Evolutionary conservation across 2,329 filamentous ascomycete species (phyloP).

Genomic region (Uncinocarpus reesii): DNA sequence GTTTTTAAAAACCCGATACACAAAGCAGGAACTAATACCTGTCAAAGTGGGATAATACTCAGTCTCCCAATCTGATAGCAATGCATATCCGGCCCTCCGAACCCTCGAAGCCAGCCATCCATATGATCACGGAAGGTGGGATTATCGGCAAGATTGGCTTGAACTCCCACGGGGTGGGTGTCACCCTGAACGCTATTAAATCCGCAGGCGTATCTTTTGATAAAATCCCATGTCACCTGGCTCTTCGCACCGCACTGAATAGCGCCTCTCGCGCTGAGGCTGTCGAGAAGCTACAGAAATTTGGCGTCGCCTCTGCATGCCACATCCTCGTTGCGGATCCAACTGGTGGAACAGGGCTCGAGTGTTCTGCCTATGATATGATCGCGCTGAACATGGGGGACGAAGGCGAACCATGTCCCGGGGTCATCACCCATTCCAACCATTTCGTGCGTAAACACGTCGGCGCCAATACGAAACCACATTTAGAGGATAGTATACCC

Average conservation of each 20-base stretch:
- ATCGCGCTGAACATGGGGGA: slow-evolving; percentile 15
- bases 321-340: slow-evolving; percentile 43
- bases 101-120: slow-evolving; percentile 36
- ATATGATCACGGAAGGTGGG: slow-evolving; percentile 49
- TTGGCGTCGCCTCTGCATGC: slow-evolving; percentile 44
- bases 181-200: slow-evolving; percentile 48
- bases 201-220: slow-evolving; percentile 40
- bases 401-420: slow-evolving; percentile 8
- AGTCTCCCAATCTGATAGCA: slow-evolving; percentile 42
- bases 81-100: slow-evolving; percentile 35
- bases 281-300: slow-evolving; percentile 33
- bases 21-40: background rate
- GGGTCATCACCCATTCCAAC: slow-evolving; percentile 24
- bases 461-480: slow-evolving; percentile 18
- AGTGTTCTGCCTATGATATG: slow-evolving; percentile 33
- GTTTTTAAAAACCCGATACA: background rate
- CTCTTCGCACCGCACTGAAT: slow-evolving; percentile 45
- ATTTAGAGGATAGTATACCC: slow-evolving; percentile 19
- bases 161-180: slow-evolving; percentile 45
- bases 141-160: slow-evolving; percentile 51
- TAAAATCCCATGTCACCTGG: slow-evolving; percentile 46
- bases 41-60: slow-evolving; percentile 37
- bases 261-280: slow-evolving; percentile 38
- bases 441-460: slow-evolving; percentile 21
- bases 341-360: slow-evolving; percentile 39